Percentiles rank a stretch among this genome's conserved stretches.
Conservation (phyloP, 345 rosid species). For the Xanthoceras sorbifolium region DNA sequence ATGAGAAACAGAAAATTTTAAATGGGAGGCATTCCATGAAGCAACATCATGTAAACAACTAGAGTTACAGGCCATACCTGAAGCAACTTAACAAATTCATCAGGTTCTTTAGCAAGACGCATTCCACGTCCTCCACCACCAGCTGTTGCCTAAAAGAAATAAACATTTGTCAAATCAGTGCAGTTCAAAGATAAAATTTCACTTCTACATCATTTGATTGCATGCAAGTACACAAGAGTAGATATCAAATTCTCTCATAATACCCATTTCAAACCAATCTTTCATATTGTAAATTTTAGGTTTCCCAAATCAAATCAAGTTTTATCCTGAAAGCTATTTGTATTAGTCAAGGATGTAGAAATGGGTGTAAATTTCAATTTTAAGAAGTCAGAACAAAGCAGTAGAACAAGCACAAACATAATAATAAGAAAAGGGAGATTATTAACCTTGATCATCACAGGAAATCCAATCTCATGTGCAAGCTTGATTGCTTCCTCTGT, state of each 20-base stretch:
- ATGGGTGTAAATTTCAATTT: not conserved
- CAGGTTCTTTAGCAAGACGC: constrained; percentile 97
- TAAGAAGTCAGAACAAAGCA: not conserved
- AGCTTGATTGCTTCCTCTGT: constrained; percentile 90
- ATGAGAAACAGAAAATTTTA: not conserved
- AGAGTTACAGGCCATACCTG: constrained; percentile 54
- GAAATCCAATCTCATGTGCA: constrained; percentile 86
- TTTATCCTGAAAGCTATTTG: not conserved
- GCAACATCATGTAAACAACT: constrained; percentile 13
- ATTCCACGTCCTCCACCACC: constrained; percentile 99
- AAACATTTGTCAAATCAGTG: constrained; percentile 1
- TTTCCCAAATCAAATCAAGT: not conserved
- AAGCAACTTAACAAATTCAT: constrained; percentile 88
- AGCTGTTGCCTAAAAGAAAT: constrained; percentile 78
- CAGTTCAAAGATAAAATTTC: constrained; percentile 1
- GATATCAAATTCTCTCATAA: not conserved
- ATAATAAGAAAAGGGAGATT: constrained; percentile 7
- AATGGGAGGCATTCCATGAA: constrained; percentile 1
- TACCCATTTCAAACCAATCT: not conserved
- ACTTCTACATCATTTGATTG: not conserved
- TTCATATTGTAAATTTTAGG: not conserved
- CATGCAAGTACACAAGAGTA: not conserved
- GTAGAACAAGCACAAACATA: not conserved
- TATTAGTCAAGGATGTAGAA: not conserved
- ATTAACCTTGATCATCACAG: constrained; percentile 96